These are phyloP conservation scores for Hyphochytrium catenoides DNA, from an alignment of 352 stramenopile genomes.

Conservation along the genomic window DNA sequence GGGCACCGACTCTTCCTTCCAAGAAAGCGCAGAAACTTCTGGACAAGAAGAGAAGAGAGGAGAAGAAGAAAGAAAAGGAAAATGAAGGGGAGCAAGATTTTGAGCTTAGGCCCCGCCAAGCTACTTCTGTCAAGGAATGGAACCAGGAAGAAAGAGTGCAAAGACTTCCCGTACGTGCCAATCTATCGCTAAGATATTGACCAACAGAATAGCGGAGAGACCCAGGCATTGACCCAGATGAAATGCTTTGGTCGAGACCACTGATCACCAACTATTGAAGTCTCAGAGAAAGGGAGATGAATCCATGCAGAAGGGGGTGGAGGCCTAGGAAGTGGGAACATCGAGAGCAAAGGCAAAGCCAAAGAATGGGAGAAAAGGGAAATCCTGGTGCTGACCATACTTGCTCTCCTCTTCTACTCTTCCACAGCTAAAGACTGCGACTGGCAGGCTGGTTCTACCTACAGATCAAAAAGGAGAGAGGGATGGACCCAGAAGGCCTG, in stretches of 20 bases:
- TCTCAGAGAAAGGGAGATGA: constrained; percentile 17
- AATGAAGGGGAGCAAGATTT: too few relatives aligned
- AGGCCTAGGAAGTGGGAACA: constrained; percentile 29
- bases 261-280: too few relatives aligned
- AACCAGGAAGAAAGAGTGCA: too few relatives aligned
- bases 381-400: background rate
- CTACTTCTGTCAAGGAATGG: too few relatives aligned
- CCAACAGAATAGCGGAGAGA: too few relatives aligned
- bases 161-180: too few relatives aligned
- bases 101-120: too few relatives aligned
- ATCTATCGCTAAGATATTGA: too few relatives aligned
- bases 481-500: background rate
- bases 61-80: constrained; percentile 6
- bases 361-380: constrained; percentile 8
- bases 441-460: background rate
- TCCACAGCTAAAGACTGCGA: constrained; percentile 9
- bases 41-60: constrained; percentile 12
- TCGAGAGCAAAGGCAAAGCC: constrained; percentile 21
- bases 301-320: constrained; percentile 42
- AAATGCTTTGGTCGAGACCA: too few relatives aligned
- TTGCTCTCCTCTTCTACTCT: too few relatives aligned
- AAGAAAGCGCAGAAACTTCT: constrained; percentile 16
- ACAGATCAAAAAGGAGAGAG: background rate
- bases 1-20: too few relatives aligned
- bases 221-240: too few relatives aligned